These are phyloP conservation scores for Pseudozyma pruni DNA, from an alignment of 1,284 basidiomycete genomes.

Conservation along the genomic window DNA sequence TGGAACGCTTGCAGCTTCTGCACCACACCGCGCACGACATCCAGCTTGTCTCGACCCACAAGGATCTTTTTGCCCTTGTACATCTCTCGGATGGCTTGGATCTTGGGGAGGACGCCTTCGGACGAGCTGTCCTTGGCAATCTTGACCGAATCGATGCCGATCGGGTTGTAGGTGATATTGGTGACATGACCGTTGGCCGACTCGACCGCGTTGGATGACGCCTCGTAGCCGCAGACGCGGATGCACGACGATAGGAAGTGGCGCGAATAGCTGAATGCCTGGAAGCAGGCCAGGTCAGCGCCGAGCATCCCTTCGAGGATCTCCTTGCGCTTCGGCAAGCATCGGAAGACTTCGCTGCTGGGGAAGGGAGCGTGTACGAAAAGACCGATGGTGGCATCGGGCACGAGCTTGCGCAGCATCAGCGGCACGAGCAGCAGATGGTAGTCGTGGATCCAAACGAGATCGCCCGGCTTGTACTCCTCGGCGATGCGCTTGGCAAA, in stretches of 20 bases:
- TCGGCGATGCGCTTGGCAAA: conserved; percentile 82
- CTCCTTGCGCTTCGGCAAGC: conserved; percentile 84
- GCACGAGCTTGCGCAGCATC: conserved; percentile 80
- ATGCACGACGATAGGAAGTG: conserved; percentile 96
- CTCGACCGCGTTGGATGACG: conserved; percentile 79
- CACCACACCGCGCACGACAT: conserved; percentile 95
- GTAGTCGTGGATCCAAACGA: conserved; percentile 74
- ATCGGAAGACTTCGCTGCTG: conserved; percentile 93
- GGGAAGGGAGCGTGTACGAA: conserved; percentile 99
- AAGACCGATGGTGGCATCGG: conserved; percentile 82
- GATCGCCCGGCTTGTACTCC: conserved; percentile 86
- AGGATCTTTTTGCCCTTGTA: conserved; percentile 99
- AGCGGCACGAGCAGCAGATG: conserved; percentile 90
- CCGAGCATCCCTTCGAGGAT: conserved; percentile 98
- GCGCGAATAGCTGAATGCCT: conserved; percentile 93
- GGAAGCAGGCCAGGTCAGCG: conserved; percentile 94
- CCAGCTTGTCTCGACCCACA: conserved; percentile 97
- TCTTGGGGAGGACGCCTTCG: conserved; percentile 86
- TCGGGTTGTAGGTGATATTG: conserved; percentile 88
- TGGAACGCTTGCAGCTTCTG: conserved; percentile 98
- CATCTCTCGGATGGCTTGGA: conserved; percentile 82
- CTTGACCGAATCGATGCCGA: conserved; percentile 94
- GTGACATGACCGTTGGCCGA: conserved; percentile 89
- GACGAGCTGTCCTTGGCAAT: conserved; percentile 83
- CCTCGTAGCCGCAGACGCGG: conserved; percentile 94